phyloP scores from a whole-genome alignment of 176 grass and related monocot genomes.

The Eremochloa ophiuroides region DNA sequence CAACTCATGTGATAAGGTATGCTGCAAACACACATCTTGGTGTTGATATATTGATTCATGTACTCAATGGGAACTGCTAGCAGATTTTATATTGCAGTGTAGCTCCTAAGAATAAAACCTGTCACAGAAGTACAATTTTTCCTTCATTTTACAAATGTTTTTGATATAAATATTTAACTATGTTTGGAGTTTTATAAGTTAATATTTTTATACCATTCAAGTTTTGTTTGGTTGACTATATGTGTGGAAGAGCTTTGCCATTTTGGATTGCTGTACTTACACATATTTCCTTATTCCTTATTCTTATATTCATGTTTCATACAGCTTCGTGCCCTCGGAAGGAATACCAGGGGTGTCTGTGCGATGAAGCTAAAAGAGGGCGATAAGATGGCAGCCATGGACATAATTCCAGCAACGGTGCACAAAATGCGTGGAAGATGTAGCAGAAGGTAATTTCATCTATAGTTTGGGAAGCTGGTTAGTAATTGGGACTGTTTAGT shows the following conservation, averaged over 20 bases:
- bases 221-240: background rate
- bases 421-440: slow-evolving; percentile 55
- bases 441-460: slow-evolving; percentile 42
- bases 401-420: slow-evolving; percentile 68
- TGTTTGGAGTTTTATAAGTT: background rate
- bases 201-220: background rate
- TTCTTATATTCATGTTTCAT: slow-evolving; percentile 23
- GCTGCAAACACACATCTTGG: slow-evolving; percentile 1
- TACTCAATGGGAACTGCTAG: background rate
- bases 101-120: background rate
- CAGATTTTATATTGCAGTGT: background rate
- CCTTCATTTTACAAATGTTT: background rate
- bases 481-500: background rate
- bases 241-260: background rate
- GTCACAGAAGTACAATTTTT: background rate
- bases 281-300: slow-evolving; percentile 10
- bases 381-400: slow-evolving; percentile 90
- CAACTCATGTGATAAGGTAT: slow-evolving; percentile 84
- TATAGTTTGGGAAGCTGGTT: background rate
- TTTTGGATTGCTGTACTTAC: background rate
- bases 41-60: slow-evolving; percentile 1
- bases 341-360: slow-evolving; percentile 67
- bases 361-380: slow-evolving; percentile 78
- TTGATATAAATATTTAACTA: background rate
- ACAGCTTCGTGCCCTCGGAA: slow-evolving; percentile 79